A percentile compares a stretch with the other conserved stretches of the same genome.
Conservation (phyloP, 2,329 filamentous ascomycete species). For the Botryosphaeria dothidea region DNA sequence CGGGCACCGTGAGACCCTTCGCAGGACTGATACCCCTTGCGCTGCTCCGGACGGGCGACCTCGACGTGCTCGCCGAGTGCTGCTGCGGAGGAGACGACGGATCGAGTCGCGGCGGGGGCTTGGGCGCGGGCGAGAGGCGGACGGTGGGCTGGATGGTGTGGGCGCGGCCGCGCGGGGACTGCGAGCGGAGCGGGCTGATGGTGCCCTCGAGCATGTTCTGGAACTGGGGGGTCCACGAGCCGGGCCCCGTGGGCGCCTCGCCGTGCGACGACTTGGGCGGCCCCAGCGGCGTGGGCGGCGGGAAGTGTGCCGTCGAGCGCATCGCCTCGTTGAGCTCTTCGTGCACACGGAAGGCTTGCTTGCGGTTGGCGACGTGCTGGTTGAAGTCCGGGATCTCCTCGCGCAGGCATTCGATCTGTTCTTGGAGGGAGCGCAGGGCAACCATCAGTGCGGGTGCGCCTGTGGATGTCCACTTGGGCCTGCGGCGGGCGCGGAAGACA, state of each 20-base stretch:
- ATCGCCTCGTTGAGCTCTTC: conserved; percentile 46
- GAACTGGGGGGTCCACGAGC: conserved; percentile 36
- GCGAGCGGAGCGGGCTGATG: conserved; percentile 33
- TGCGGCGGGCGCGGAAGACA: conserved; percentile 37
- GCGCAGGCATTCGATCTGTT: conserved; percentile 46
- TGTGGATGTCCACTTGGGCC: conserved; percentile 38
- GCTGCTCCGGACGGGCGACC: not conserved
- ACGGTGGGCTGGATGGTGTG: conserved; percentile 22
- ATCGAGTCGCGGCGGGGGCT: not conserved
- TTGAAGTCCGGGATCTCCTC: conserved; percentile 48
- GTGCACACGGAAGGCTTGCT: conserved; percentile 51
- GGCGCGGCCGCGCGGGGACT: conserved; percentile 37
- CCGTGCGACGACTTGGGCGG: not conserved
- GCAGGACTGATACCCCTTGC: not conserved
- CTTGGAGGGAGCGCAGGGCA: conserved; percentile 43
- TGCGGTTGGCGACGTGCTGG: conserved; percentile 49
- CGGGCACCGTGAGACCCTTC: not conserved
- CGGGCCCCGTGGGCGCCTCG: conserved; percentile 23
- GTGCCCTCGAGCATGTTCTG: conserved; percentile 35
- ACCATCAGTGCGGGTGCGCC: conserved; percentile 43
- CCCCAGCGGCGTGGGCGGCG: conserved; percentile 27
- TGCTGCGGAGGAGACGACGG: not conserved
- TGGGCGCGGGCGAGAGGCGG: not conserved
- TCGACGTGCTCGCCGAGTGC: not conserved
- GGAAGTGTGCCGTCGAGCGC: conserved; percentile 27